Evolutionary conservation across 1,139 yeast genomes (phyloP).

Genomic region (Taphrina flavorubra): DNA sequence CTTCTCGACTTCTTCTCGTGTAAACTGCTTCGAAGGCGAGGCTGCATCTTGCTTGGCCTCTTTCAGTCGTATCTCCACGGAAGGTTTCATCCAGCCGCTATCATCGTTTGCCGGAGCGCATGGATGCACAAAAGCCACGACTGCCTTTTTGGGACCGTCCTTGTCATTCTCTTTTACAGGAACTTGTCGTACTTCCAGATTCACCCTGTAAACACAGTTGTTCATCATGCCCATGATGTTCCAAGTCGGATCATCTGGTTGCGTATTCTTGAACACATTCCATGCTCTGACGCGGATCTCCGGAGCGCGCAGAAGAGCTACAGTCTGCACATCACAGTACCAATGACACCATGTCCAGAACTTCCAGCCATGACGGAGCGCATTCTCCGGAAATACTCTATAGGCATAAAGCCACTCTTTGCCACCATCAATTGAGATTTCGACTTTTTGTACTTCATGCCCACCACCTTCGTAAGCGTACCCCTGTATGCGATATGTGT

Average conservation of each 20-base stretch:
- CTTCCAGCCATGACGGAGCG: slow-evolving; percentile 51
- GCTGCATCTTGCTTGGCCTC: slow-evolving; percentile 46
- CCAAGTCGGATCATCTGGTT: slow-evolving; percentile 54
- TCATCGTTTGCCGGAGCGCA: slow-evolving; percentile 48
- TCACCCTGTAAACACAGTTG: slow-evolving; percentile 54
- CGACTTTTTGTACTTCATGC: slow-evolving; percentile 50
- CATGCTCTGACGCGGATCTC: slow-evolving; percentile 51
- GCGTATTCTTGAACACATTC: slow-evolving; percentile 52
- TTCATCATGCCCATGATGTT: slow-evolving; percentile 53
- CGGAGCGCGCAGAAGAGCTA: slow-evolving; percentile 47
- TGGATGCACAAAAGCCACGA: slow-evolving; percentile 50
- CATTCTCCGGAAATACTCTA: slow-evolving; percentile 48
- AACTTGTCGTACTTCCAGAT: slow-evolving; percentile 46
- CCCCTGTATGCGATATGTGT: slow-evolving; percentile 47
- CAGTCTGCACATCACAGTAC: slow-evolving; percentile 48
- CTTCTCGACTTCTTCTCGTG: slow-evolving; percentile 44
- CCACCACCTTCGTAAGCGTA: slow-evolving; percentile 54
- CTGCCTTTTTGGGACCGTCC: slow-evolving; percentile 9
- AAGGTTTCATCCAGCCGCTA: slow-evolving; percentile 53
- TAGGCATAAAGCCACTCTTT: slow-evolving; percentile 49
- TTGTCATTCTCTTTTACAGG: slow-evolving; percentile 42
- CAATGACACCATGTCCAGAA: slow-evolving; percentile 53
- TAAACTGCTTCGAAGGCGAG: slow-evolving; percentile 14
- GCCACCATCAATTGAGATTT: slow-evolving; percentile 51
- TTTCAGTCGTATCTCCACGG: slow-evolving; percentile 50